Base-by-base conservation (phyloP, 2,329 filamentous ascomycete genomes). In the Dothistroma septosporum region DNA sequence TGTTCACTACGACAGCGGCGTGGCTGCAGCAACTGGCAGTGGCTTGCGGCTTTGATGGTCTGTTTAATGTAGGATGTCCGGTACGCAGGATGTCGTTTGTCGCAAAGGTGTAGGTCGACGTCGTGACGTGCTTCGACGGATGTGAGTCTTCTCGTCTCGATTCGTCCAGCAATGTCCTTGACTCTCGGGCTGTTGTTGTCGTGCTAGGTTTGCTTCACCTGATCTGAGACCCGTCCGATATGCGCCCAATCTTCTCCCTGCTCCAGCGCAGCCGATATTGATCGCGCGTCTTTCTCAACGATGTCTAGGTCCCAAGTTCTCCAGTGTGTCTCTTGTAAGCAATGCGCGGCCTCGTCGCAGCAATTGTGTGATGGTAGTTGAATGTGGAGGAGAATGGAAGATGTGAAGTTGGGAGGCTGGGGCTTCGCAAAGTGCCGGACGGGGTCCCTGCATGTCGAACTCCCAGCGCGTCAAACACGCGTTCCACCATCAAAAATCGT, bases 401-500 rank as follows among this genome's bases (percentile, higher is more conserved):
- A 31, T 19, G 48, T 41, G 21, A 47, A 41, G 57, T 53, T 24
- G 65, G 46, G 61, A 63, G 61, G 35, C 28, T 59, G 44, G 56
- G 31, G 12, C 28, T 28, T 21, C 37, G 35, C 12, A 22, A 24
- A 46, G 37, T 54, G n/a, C 21, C 48, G 57, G 35, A 16, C 50
- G 53, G 53, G 44, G 21, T 48, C 44, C 28, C 47, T 33, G 50
- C 24, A 32, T 16, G 16, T 31, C 24, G 5, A 28, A 24, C 50
- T 19, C 4, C 57, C 11, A 21, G 12, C 16, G 41, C 49, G 33
- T 10, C 7, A 5, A 28, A 28, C 8, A 41, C 56, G 53, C 35
- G 53, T 33, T 24, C 19, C 7, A 6, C 6, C 10, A 16, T 57
- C 64, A 28, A 24, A 50, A 60, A 61, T 63, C 64, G 63, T 67